These are phyloP conservation scores for Chamaenerion angustifolium DNA, from an alignment of 345 rosid species.

Conservation along the genomic window DNA sequence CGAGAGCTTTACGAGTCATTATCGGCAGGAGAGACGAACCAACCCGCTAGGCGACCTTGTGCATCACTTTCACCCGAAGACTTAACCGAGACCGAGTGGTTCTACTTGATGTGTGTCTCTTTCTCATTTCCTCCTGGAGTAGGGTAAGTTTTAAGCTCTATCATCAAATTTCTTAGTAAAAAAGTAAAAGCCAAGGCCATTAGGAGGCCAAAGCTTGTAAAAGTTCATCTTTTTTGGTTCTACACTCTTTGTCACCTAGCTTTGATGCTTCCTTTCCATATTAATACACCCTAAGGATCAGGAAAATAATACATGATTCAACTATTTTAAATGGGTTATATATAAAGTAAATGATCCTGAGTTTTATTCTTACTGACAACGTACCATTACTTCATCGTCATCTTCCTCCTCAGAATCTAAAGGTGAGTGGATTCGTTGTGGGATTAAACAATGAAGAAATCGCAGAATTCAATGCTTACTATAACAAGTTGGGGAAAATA, in stretches of 20 bases:
- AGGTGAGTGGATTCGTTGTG: background rate
- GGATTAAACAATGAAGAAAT: conserved; percentile 5
- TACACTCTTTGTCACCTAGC: conserved; percentile 16
- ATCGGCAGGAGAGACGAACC: conserved; percentile 63
- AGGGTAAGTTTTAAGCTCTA: no score
- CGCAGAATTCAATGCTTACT: conserved; percentile 14
- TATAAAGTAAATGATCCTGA: no score
- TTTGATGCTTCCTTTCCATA: background rate
- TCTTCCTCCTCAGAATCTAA: background rate
- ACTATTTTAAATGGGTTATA: no score
- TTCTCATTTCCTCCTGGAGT: conserved; percentile 71
- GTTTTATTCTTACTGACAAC: no score
- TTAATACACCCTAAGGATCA: background rate
- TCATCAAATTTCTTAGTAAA: no score
- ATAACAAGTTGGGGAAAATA: conserved; percentile 7
- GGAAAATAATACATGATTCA: no score
- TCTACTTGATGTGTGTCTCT: conserved; percentile 92
- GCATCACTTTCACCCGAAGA: conserved; percentile 91
- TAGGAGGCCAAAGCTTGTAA: background rate
- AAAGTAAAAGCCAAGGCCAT: no score
- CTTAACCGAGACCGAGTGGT: conserved; percentile 94
- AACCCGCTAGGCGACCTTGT: conserved; percentile 56
- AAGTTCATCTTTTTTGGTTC: conserved; percentile 2
- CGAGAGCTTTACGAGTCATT: conserved; percentile 81
- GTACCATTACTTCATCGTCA: background rate